Evolutionary conservation across 495 filamentous ascomycete species (phyloP).

Genomic region (Pseudevernia furfuracea): DNA sequence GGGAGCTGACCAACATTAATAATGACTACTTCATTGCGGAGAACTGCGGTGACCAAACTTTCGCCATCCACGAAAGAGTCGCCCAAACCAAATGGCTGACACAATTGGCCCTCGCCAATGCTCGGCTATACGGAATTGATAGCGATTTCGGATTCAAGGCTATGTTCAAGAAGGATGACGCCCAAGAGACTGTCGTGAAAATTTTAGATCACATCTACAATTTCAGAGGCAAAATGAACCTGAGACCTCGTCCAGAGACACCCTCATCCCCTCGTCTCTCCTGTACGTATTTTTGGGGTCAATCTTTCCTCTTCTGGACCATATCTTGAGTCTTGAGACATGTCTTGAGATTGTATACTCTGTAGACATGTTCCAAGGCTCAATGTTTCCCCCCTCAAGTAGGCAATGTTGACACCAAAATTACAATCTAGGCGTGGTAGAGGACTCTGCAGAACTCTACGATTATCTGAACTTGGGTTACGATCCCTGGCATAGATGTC

Average conservation of each 20-base stretch:
- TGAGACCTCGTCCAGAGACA: neutral
- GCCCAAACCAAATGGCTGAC: neutral
- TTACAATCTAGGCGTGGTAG: no score
- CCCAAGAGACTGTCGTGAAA: neutral
- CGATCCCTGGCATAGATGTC: constrained; percentile 12
- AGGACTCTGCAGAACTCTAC: neutral
- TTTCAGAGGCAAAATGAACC: neutral
- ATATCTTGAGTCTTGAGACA: no score
- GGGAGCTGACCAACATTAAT: neutral
- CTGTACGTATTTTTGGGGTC: no score
- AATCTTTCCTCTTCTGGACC: no score
- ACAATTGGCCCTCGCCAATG: neutral
- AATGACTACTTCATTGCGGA: constrained; percentile 1
- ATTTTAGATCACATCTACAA: neutral
- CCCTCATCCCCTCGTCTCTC: neutral
- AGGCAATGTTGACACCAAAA: no score
- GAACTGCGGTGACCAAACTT: neutral
- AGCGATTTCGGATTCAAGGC: constrained; percentile 6
- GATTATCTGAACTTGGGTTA: neutral
- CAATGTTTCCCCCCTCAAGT: no score
- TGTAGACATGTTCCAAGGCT: no score
- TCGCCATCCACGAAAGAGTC: neutral
- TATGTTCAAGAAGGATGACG: constrained; percentile 4
- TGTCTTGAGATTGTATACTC: no score
- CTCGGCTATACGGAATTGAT: neutral